phyloP scores from a whole-genome alignment of 345 rosid genomes.

The Euphorbia tirucalli region DNA sequence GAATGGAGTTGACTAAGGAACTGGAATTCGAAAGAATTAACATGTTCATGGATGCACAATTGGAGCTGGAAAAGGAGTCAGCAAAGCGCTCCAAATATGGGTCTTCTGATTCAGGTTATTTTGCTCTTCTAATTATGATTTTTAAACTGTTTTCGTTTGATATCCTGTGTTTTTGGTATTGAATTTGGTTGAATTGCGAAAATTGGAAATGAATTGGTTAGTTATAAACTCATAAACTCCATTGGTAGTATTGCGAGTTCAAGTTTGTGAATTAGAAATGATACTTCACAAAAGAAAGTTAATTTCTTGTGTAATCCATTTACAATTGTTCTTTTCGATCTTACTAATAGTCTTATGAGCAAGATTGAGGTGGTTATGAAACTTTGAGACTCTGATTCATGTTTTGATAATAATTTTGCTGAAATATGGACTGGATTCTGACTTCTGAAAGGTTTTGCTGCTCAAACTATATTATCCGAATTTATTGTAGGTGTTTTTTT shows the following conservation, averaged over 20 bases:
- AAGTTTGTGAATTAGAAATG: no score
- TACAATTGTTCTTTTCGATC: background rate
- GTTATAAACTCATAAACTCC: no score
- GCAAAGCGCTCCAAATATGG: background rate
- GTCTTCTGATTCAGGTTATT: slow-evolving; percentile 17
- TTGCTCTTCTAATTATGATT: background rate
- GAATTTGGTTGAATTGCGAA: background rate
- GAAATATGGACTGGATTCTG: background rate
- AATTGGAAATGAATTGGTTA: slow-evolving; percentile 8
- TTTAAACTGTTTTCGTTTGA: background rate
- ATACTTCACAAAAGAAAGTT: background rate
- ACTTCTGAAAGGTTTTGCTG: background rate
- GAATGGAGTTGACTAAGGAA: slow-evolving; percentile 31
- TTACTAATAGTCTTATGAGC: background rate
- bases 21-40: slow-evolving; percentile 28
- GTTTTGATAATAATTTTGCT: background rate
- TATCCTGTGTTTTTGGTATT: background rate
- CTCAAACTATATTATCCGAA: background rate
- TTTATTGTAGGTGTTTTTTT: background rate
- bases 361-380: background rate
- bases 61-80: slow-evolving; percentile 10
- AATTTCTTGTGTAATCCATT: background rate
- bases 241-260: no score
- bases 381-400: background rate
- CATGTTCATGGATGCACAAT: slow-evolving; percentile 21